Conservation (phyloP, 2,329 filamentous ascomycete genomes). For the Clonostachys solani region DNA sequence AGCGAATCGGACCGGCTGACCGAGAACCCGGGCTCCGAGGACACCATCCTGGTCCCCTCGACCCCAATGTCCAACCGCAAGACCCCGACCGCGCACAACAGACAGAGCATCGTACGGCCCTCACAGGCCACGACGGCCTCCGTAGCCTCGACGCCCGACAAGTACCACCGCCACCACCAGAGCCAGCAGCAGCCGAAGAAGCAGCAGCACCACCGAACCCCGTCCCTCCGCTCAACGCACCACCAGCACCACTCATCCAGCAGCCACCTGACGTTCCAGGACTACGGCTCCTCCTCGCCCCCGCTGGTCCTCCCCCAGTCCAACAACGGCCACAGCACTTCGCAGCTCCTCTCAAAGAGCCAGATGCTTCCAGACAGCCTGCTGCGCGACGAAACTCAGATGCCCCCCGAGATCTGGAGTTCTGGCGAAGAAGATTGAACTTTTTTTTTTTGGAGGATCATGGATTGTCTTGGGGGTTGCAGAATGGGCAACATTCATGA, state of each 20-base stretch:
- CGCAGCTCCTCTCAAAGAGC: constrained; percentile 45
- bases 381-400: constrained; percentile 24
- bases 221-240: not conserved
- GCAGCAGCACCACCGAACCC: not conserved
- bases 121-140: constrained; percentile 32
- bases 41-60: constrained; percentile 7
- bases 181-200: not conserved
- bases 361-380: constrained; percentile 48
- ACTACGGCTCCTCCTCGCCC: constrained; percentile 11
- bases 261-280: constrained; percentile 11
- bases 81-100: not conserved
- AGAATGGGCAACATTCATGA: no score
- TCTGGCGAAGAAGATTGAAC: constrained; percentile 15
- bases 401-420: constrained; percentile 26
- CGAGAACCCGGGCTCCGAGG: constrained; percentile 15
- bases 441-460: no score
- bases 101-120: constrained; percentile 9
- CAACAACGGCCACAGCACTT: constrained; percentile 13
- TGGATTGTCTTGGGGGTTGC: no score
- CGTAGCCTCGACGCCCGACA: constrained; percentile 24
- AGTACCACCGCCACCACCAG: constrained; percentile 1
- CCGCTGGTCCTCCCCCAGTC: constrained; percentile 8
- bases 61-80: constrained; percentile 1
- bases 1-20: constrained; percentile 38
- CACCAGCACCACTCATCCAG: constrained; percentile 1